These are phyloP conservation scores for Gracilaria domingensis DNA, from an alignment of 23 red algal species.

Conservation along the genomic window DNA sequence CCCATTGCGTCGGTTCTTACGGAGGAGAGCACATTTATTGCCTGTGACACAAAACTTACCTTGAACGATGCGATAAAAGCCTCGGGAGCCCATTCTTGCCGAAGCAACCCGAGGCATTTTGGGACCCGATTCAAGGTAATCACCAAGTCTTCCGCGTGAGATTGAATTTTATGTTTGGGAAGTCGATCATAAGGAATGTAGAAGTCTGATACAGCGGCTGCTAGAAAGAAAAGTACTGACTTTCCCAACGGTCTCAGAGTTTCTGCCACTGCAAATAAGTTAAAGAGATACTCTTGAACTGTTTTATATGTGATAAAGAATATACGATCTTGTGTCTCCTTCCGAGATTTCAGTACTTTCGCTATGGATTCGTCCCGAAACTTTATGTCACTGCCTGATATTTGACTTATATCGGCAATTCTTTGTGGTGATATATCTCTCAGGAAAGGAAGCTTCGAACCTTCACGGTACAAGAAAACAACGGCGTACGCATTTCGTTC, in stretches of 20 bases:
- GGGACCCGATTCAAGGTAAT: conserved; percentile 70
- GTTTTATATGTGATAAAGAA: conserved; percentile 74
- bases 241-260: conserved; percentile 23
- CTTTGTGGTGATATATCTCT: conserved; percentile 1
- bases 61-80: conserved; percentile 91
- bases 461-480: conserved; percentile 79
- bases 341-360: conserved; percentile 2
- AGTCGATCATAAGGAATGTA: conserved; percentile 68
- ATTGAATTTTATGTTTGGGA: conserved; percentile 82
- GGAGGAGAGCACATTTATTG: background rate
- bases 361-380: conserved; percentile 2
- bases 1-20: no score
- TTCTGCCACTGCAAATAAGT: conserved; percentile 59
- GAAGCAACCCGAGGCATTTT: conserved; percentile 79
- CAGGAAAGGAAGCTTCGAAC: conserved; percentile 65
- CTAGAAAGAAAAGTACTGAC: conserved; percentile 77
- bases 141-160: conserved; percentile 30
- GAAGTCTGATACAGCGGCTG: conserved; percentile 97
- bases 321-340: conserved; percentile 15
- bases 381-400: conserved; percentile 9
- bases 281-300: conserved; percentile 78
- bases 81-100: conserved; percentile 77
- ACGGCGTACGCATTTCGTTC: conserved; percentile 47
- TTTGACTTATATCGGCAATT: conserved; percentile 13
- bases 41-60: conserved; percentile 48